These are phyloP conservation scores for Actinomortierella ambigua DNA, from an alignment of 371 early-diverging fungal species.

Conservation along the genomic window DNA sequence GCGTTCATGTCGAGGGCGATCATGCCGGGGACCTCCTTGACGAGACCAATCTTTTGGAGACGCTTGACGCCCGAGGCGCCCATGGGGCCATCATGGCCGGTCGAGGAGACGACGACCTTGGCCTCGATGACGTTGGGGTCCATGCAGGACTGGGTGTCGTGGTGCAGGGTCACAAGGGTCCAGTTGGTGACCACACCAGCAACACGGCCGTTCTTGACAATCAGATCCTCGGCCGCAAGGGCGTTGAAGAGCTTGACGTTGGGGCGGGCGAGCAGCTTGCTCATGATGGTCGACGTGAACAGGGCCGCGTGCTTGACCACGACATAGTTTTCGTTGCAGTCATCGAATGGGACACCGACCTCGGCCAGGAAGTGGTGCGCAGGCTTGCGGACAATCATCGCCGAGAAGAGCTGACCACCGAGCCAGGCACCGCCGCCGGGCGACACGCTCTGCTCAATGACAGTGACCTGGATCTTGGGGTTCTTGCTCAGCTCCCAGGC, in stretches of 20 bases:
- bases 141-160: slow-evolving; percentile 81
- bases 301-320: slow-evolving; percentile 78
- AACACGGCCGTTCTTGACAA: slow-evolving; percentile 66
- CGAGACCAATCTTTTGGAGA: slow-evolving; percentile 65
- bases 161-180: slow-evolving; percentile 68
- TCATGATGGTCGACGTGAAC: slow-evolving; percentile 76
- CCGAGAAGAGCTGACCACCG: slow-evolving; percentile 77
- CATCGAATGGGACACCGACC: slow-evolving; percentile 72
- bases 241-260: slow-evolving; percentile 84
- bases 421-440: slow-evolving; percentile 82
- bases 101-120: slow-evolving; percentile 73
- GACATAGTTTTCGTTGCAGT: slow-evolving; percentile 73
- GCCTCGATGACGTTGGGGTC: slow-evolving; percentile 76
- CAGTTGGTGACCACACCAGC: slow-evolving; percentile 57
- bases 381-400: slow-evolving; percentile 75
- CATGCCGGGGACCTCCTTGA: slow-evolving; percentile 69
- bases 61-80: slow-evolving; percentile 77
- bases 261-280: slow-evolving; percentile 67
- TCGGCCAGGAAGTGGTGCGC: slow-evolving; percentile 69
- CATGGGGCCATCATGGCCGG: slow-evolving; percentile 78
- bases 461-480: slow-evolving; percentile 67
- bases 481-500: slow-evolving; percentile 74
- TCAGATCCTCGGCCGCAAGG: slow-evolving; percentile 74
- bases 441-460: slow-evolving; percentile 69
- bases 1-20: slow-evolving; percentile 74